phyloP scores from a whole-genome alignment of 1,284 basidiomycete genomes.

The Ustilago lituana region DNA sequence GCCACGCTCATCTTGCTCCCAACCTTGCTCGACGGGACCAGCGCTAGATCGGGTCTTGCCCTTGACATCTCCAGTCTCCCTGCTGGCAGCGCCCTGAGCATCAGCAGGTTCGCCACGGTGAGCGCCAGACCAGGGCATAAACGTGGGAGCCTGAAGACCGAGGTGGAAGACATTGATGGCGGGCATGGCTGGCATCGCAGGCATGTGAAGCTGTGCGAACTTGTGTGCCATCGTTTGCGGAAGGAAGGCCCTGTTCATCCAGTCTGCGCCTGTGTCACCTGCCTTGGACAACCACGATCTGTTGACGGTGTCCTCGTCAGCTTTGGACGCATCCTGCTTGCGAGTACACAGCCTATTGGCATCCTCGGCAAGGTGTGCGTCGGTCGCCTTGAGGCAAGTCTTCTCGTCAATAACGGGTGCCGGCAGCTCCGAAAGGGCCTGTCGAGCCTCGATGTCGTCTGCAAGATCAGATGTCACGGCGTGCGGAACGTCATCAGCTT shows the following conservation, averaged over 20 bases:
- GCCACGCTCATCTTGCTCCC: conserved; percentile 46
- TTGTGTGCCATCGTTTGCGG: conserved; percentile 46
- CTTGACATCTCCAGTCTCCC: conserved; percentile 18
- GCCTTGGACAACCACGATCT: conserved; percentile 51
- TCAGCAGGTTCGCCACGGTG: conserved; percentile 19
- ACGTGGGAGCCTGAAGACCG: conserved; percentile 33
- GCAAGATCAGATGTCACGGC: background rate
- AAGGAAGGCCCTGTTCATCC: conserved; percentile 46
- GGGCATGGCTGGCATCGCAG: conserved; percentile 46
- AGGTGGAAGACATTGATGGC: conserved; percentile 59
- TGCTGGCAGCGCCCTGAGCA: background rate
- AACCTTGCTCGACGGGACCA: conserved; percentile 18
- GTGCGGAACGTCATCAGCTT: conserved; percentile 7
- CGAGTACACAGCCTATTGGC: background rate
- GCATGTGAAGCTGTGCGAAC: conserved; percentile 51
- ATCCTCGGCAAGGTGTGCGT: conserved; percentile 13
- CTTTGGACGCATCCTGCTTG: background rate
- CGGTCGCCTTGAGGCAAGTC: conserved; percentile 23
- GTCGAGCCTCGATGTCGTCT: conserved; percentile 30
- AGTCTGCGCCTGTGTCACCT: conserved; percentile 46
- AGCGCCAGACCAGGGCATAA: conserved; percentile 46
- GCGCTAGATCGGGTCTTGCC: conserved; percentile 24
- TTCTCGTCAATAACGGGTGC: conserved; percentile 37
- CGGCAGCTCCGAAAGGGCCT: conserved; percentile 26
- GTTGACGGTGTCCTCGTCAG: conserved; percentile 5